Evolutionary conservation across 305 asterid species (phyloP).

Genomic region (Solanum chacoense): DNA sequence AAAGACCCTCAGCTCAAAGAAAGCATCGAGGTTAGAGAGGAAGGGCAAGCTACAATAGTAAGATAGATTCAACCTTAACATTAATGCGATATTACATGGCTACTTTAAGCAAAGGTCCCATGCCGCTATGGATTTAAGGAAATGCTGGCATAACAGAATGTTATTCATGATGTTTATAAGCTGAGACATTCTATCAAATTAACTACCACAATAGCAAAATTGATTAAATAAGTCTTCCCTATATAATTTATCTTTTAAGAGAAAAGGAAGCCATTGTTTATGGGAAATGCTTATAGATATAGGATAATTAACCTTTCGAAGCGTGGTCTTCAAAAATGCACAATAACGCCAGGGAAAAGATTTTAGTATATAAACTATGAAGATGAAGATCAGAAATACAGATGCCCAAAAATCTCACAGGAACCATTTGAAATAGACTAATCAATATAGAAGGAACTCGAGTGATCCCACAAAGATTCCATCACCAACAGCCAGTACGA

Average conservation of each 20-base stretch:
- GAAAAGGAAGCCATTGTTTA: not conserved
- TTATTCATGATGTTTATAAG: not conserved
- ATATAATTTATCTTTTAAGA: too few species aligned
- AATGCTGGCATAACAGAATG: not conserved
- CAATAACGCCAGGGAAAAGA: not conserved
- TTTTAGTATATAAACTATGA: not conserved
- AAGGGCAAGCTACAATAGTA: not conserved
- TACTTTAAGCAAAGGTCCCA: not conserved
- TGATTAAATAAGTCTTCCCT: not conserved
- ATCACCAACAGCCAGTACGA: not conserved
- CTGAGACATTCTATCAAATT: not conserved
- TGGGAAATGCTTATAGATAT: not conserved
- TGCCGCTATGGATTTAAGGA: not conserved
- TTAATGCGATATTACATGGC: not conserved
- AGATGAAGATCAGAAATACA: not conserved
- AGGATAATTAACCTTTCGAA: not conserved
- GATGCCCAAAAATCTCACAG: not conserved
- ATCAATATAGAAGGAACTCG: not conserved
- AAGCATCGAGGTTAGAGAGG: not conserved
- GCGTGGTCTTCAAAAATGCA: not conserved
- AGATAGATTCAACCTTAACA: not conserved
- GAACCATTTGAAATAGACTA: not conserved
- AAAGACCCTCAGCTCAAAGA: not conserved
- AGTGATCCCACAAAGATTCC: not conserved
- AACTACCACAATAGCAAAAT: not conserved